Percentiles rank a stretch among this genome's conserved stretches.
Evolutionary conservation across 805 yeast species (phyloP).

Genomic region (Metschnikowia vanudenii): DNA sequence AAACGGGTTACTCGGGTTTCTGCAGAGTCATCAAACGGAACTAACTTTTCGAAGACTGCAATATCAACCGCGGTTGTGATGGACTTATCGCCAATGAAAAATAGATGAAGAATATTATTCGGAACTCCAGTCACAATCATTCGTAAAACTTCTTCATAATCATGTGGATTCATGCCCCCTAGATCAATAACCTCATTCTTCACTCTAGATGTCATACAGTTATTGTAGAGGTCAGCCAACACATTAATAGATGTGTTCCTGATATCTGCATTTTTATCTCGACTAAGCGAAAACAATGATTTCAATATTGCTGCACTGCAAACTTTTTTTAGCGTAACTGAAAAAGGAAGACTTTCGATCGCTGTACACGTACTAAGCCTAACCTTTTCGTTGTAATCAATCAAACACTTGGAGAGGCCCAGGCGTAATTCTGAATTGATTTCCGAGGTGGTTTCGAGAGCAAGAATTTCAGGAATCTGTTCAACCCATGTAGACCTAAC

Average conservation of each 20-base stretch:
- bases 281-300: constrained; percentile 58
- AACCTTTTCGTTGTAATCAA: constrained; percentile 75
- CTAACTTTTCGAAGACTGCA: constrained; percentile 54
- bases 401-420: constrained; percentile 64
- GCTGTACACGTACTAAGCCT: constrained; percentile 59
- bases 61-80: constrained; percentile 67
- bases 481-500: constrained; percentile 74
- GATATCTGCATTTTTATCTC: constrained; percentile 69
- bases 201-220: constrained; percentile 30
- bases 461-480: constrained; percentile 49
- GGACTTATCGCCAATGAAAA: constrained; percentile 69
- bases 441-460: constrained; percentile 46
- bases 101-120: constrained; percentile 56
- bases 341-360: constrained; percentile 46
- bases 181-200: constrained; percentile 27
- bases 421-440: constrained; percentile 37
- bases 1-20: constrained; percentile 52
- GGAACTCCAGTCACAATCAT: constrained; percentile 55
- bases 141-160: constrained; percentile 27
- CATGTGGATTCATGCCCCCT: constrained; percentile 27
- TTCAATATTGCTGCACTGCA: constrained; percentile 47
- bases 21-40: constrained; percentile 51
- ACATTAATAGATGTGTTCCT: constrained; percentile 58
- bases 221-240: constrained; percentile 55
- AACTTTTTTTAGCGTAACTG: constrained; percentile 47